A percentile compares a stretch with the other conserved stretches of the same genome.
Evolutionary conservation across 2,329 filamentous ascomycete species (phyloP).

Genomic region (Coleophoma crateriformis): DNA sequence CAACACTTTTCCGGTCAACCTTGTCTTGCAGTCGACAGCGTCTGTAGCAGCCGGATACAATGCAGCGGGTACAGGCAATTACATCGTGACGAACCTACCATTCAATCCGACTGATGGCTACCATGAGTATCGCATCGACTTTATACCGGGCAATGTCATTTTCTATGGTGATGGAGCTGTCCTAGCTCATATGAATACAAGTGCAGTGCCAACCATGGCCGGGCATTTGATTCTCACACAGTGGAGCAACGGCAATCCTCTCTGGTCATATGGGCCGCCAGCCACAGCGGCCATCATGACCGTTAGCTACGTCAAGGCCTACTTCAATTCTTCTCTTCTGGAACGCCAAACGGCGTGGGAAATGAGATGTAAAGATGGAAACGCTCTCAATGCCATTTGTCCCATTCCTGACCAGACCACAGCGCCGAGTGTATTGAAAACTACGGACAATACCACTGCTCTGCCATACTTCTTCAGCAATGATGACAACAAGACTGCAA

Average conservation of each 20-base stretch:
- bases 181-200: conserved; percentile 50
- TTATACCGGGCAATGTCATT: conserved; percentile 52
- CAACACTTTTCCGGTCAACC: conserved; percentile 56
- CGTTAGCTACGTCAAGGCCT: conserved; percentile 68
- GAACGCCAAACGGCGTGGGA: conserved; percentile 30
- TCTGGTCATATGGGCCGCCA: conserved; percentile 70
- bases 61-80: conserved; percentile 53
- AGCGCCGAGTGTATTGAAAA: conserved; percentile 20
- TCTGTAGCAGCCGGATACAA: conserved; percentile 56
- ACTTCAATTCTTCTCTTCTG: conserved; percentile 65
- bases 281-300: conserved; percentile 53
- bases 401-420: conserved; percentile 40
- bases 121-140: conserved; percentile 80
- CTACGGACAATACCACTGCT: conserved; percentile 19
- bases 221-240: conserved; percentile 69
- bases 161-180: conserved; percentile 64
- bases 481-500: conserved; percentile 38
- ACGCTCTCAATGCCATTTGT: conserved; percentile 37
- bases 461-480: conserved; percentile 44
- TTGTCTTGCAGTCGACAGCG: conserved; percentile 66
- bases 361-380: conserved; percentile 34
- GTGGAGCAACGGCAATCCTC: conserved; percentile 69
- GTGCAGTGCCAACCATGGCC: conserved; percentile 50
- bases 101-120: conserved; percentile 62
- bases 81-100: conserved; percentile 49